phyloP scores from a whole-genome alignment of 768 basidiomycete genomes.

The Cystofilobasidium ferigula region DNA sequence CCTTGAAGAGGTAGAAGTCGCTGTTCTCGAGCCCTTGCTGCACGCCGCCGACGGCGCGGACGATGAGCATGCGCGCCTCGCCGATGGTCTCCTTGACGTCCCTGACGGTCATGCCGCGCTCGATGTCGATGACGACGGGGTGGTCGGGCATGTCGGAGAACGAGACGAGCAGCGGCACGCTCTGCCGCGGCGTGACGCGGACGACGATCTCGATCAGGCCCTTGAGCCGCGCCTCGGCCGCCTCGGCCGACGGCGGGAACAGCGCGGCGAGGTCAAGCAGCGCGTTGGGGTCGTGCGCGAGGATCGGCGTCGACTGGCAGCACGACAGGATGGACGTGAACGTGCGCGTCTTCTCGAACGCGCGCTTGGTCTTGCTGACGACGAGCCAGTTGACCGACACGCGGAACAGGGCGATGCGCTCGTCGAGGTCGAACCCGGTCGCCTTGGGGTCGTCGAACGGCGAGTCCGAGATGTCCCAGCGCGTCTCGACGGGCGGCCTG shows the following conservation, averaged over 20 bases:
- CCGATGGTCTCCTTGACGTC: constrained; percentile 19
- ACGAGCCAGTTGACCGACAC: constrained; percentile 19
- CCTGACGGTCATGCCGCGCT: background rate
- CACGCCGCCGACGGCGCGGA: constrained; percentile 3
- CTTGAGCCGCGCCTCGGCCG: constrained; percentile 11
- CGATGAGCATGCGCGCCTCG: constrained; percentile 13
- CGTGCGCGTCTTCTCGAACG: constrained; percentile 14
- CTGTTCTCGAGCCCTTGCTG: background rate
- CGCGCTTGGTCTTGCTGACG: constrained; percentile 17
- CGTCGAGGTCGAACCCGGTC: constrained; percentile 15
- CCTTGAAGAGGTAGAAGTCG: constrained; percentile 27
- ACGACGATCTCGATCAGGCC: constrained; percentile 24
- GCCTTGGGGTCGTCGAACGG: constrained; percentile 6
- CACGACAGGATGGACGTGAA: constrained; percentile 12
- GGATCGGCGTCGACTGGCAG: constrained; percentile 12
- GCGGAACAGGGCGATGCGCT: constrained; percentile 15
- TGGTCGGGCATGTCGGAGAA: constrained; percentile 25
- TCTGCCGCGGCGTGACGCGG: constrained; percentile 11
- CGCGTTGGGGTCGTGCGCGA: background rate
- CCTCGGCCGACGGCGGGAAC: constrained; percentile 11
- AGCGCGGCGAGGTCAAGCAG: constrained; percentile 5
- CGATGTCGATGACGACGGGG: constrained; percentile 22
- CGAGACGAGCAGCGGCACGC: constrained; percentile 11
- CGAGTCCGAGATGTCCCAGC: constrained; percentile 16
- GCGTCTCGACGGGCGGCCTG: constrained; percentile 17